phyloP scores from a whole-genome alignment of 2,329 filamentous ascomycete species.

The Aspergillus awamori region DNA sequence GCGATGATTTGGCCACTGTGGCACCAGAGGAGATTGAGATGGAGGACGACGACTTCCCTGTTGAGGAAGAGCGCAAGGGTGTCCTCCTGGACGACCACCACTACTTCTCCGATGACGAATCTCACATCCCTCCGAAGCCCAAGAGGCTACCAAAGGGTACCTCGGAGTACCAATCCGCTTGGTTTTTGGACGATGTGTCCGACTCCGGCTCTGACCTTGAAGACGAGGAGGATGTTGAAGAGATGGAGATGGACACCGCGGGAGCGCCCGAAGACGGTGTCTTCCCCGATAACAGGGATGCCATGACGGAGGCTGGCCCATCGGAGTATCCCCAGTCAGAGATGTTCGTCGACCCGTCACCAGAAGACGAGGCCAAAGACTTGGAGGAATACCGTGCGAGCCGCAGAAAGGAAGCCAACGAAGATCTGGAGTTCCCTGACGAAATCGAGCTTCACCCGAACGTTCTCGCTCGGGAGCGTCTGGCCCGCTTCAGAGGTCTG shows the following conservation, averaged over 20 bases:
- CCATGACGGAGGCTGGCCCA: constrained; percentile 73
- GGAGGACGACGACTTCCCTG: constrained; percentile 64
- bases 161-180: constrained; percentile 90
- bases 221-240: constrained; percentile 63
- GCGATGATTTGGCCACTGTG: constrained; percentile 78
- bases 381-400: constrained; percentile 78
- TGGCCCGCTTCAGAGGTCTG: constrained; percentile 84
- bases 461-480: constrained; percentile 79
- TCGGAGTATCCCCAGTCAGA: constrained; percentile 95
- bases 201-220: constrained; percentile 85
- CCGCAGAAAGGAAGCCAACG: constrained; percentile 77
- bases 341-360: constrained; percentile 78
- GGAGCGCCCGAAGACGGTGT: constrained; percentile 80
- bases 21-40: constrained; percentile 85
- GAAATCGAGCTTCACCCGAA: constrained; percentile 93
- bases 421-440: constrained; percentile 94
- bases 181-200: constrained; percentile 83
- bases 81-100: constrained; percentile 95
- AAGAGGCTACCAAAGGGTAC: constrained; percentile 86
- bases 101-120: constrained; percentile 91
- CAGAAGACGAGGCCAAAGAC: constrained; percentile 81
- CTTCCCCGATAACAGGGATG: constrained; percentile 56
- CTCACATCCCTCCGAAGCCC: constrained; percentile 60
- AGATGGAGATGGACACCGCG: constrained; percentile 57
- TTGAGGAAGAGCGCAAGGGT: constrained; percentile 70